Evolutionary conservation across 1,284 basidiomycete species (phyloP), one percentile per base, ranked within the genome.

Genomic region (Ceratobasidium sp.): DNA sequence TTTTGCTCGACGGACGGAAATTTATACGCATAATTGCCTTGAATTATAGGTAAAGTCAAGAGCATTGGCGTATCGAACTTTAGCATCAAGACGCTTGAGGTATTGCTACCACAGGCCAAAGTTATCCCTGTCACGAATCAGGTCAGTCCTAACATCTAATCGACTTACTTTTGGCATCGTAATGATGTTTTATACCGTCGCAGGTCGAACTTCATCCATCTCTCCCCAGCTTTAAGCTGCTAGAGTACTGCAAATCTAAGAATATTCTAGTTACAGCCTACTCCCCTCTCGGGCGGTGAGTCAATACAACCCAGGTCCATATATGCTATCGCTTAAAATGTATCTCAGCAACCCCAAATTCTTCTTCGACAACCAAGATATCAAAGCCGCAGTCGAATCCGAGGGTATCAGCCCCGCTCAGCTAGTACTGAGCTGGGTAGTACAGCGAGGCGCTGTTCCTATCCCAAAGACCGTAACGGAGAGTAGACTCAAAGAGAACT

Each of bases 251-350:
- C 87, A 90, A 92, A 81, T 61, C 90, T 78, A 91, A 95, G 83
- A 88, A 88, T 80, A 96, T 97, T 82, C 89, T 93, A 80, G 85
- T 96, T 80, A 95, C 94, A 13, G 94, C 95, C 0, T 96, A 96
- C 87, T 93, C 91, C 78, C 94, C 95, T 12, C 88, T 97, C 1
- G 96, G 96, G 20, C 94, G 70, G 70, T 70, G 28, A 70, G 67
- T 33, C 15, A 95, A 85, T 93, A 92, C 84, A 82, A 91, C 4
- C 6, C 52, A 20, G 17, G 6, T 54, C 17, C n/a, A 54, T 54
- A 23, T 10, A 20, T 54, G 44, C n/a, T 54, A 54, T 54, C 52
- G 52, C 17, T 42, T 3, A 48, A 56, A 56, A 4, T 20, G 3
- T 20, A 48, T 48, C 3, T 17, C 40, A 71, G 70, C 20, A 64